Evolutionary conservation across 2,329 filamentous ascomycete genomes (phyloP).

Genomic region (Stenocarpella maydis): DNA sequence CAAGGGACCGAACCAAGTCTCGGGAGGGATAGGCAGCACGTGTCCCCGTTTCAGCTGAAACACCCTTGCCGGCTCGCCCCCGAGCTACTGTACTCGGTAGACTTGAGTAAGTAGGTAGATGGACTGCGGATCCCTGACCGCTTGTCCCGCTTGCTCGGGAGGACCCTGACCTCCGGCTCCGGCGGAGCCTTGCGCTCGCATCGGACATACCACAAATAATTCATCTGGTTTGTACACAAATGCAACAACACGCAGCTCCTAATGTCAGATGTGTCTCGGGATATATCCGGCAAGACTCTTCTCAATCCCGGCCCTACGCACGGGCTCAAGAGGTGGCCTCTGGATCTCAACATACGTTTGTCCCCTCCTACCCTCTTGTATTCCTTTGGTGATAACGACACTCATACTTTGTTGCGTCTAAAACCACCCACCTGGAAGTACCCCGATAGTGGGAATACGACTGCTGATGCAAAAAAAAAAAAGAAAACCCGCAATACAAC

Average conservation of each 20-base stretch:
- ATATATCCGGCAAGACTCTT: background rate
- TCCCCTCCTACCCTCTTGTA: background rate
- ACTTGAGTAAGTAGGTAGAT: too few species aligned
- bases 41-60: slow-evolving; percentile 15
- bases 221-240: background rate
- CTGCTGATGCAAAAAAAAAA: slow-evolving; percentile 7
- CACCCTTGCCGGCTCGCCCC: background rate
- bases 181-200: background rate
- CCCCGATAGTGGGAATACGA: background rate
- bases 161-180: slow-evolving; percentile 12
- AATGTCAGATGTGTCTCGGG: too few species aligned
- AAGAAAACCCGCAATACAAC: slow-evolving; percentile 2
- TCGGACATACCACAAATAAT: background rate
- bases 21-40: background rate
- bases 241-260: background rate
- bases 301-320: too few species aligned
- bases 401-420: background rate
- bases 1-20: slow-evolving; percentile 12
- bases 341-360: background rate
- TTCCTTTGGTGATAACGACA: fast-evolving
- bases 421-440: background rate
- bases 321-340: background rate
- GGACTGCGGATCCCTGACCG: background rate
- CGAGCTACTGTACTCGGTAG: background rate
- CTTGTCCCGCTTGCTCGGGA: background rate